These are phyloP conservation scores for Parathielavia hyrcaniae DNA, from an alignment of 495 filamentous ascomycete genomes.

Conservation along the genomic window DNA sequence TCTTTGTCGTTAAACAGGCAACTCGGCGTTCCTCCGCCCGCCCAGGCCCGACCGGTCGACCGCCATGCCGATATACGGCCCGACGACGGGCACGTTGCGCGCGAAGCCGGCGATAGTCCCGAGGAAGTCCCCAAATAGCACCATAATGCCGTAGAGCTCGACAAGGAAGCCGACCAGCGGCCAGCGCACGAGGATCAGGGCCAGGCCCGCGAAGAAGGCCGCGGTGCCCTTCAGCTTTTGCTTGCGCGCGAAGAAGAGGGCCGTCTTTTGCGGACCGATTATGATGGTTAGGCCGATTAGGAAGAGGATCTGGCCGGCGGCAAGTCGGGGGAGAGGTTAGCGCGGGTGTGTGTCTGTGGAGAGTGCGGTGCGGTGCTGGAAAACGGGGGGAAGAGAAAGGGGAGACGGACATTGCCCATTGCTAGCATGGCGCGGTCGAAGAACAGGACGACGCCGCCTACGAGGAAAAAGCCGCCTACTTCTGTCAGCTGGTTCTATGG, in stretches of 20 bases:
- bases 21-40: conserved; percentile 60
- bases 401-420: conserved; percentile 50
- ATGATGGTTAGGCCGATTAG: conserved; percentile 90
- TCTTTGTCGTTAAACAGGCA: conserved; percentile 75
- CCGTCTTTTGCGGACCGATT: conserved; percentile 86
- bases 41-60: conserved; percentile 59
- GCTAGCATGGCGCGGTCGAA: conserved; percentile 88
- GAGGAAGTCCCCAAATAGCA: conserved; percentile 93
- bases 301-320: conserved; percentile 97
- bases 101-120: conserved; percentile 86
- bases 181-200: conserved; percentile 83
- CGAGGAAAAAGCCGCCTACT: conserved; percentile 81
- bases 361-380: conserved; percentile 4
- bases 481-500: not conserved
- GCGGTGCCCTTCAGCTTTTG: conserved; percentile 89
- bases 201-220: conserved; percentile 78
- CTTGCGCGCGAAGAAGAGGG: conserved; percentile 84
- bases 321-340: conserved; percentile 36
- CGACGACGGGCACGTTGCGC: conserved; percentile 75
- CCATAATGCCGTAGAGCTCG: conserved; percentile 86
- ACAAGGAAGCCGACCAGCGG: conserved; percentile 81
- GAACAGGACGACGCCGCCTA: conserved; percentile 90
- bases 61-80: conserved; percentile 66
- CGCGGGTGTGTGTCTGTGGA: not conserved
- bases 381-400: too few relatives aligned